These are phyloP conservation scores for Penicillium simplicissimum DNA, from an alignment of 495 filamentous ascomycete species.

Conservation along the genomic window DNA sequence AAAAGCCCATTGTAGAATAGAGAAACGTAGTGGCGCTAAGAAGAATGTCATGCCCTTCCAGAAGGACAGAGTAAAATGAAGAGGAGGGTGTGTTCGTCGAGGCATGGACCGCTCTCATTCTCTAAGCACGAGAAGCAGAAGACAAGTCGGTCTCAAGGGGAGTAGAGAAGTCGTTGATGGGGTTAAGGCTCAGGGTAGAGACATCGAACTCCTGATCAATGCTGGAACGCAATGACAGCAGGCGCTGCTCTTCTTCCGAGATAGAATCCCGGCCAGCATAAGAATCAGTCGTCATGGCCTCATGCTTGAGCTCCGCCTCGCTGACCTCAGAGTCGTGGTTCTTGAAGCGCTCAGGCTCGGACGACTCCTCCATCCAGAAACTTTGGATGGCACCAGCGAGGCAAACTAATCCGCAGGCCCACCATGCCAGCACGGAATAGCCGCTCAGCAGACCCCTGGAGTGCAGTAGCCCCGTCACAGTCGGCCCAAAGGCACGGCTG, in stretches of 20 bases:
- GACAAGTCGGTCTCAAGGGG: constrained; percentile 15
- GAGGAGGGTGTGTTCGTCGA: background rate
- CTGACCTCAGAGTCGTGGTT: constrained; percentile 19
- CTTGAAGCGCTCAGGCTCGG: constrained; percentile 35
- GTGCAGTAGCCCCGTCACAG: constrained; percentile 82
- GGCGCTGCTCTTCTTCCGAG: constrained; percentile 40
- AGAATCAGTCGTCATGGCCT: constrained; percentile 20
- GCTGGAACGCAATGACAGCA: constrained; percentile 46
- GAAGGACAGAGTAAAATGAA: constrained; percentile 15
- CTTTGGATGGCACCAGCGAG: constrained; percentile 65
- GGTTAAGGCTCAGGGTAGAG: constrained; percentile 29
- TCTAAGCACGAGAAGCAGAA: constrained; percentile 1
- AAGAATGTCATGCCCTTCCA: constrained; percentile 17
- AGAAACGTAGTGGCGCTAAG: constrained; percentile 8
- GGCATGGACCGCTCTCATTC: background rate
- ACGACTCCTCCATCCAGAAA: constrained; percentile 52
- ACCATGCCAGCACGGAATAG: constrained; percentile 88
- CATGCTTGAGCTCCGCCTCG: constrained; percentile 33
- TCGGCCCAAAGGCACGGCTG: constrained; percentile 83
- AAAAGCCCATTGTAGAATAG: constrained; percentile 8
- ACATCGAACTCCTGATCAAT: constrained; percentile 41
- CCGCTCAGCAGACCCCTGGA: constrained; percentile 74
- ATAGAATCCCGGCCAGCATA: constrained; percentile 25
- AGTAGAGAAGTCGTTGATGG: constrained; percentile 13
- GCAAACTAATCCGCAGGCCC: constrained; percentile 78